Evolutionary conservation across 2,329 filamentous ascomycete genomes (phyloP), one percentile per base, ranked within the genome.

Genomic region (Pseudogymnoascus sp.): DNA sequence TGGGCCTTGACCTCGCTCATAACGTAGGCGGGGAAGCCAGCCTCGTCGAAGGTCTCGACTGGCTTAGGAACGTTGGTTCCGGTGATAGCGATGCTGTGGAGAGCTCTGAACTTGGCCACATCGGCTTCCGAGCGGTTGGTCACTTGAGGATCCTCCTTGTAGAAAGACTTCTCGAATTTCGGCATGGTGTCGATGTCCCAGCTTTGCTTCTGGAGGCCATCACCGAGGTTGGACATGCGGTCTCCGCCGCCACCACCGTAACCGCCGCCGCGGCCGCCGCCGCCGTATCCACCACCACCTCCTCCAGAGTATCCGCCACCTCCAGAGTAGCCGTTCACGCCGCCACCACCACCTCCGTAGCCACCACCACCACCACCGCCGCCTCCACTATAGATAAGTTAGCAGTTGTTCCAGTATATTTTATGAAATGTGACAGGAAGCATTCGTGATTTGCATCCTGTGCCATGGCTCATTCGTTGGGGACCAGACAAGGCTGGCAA

Each of bases 121-220:
- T 97, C 93, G 63, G 85, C 84, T 44, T 84, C 76, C 11, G 91
- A 86, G 73, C 95, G 90, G 71, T 77, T 81, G 66, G 86, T 78
- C 65, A 99, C 93, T 65, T 86, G 85, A 33, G 88, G 83, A 74
- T 95, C 87, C 79, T 97, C 95, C 81, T 97, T 96, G 85, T 99
- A 99, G 81, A 99, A 99, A 7, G 90, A 93, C 80, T 99, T 99
- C 76, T 99, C 95, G 79, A 99, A 99, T 78, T 97, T 97, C 71
- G 95, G 93, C 53, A 99, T 74, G 6, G 87, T 76, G 72, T 76
- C 81, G 62, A 95, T 72, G 75, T 99, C 95, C 90, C 90, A 99
- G 67, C 86, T 82, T 74, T 96, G 95, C 73, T 88, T 86, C 80
- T 96, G 93, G 69, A 99, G 81, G 71, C 88, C 87, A 67, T 91